Conservation (phyloP, 2,329 filamentous ascomycete genomes). For the Cordyceps pruinosa region DNA sequence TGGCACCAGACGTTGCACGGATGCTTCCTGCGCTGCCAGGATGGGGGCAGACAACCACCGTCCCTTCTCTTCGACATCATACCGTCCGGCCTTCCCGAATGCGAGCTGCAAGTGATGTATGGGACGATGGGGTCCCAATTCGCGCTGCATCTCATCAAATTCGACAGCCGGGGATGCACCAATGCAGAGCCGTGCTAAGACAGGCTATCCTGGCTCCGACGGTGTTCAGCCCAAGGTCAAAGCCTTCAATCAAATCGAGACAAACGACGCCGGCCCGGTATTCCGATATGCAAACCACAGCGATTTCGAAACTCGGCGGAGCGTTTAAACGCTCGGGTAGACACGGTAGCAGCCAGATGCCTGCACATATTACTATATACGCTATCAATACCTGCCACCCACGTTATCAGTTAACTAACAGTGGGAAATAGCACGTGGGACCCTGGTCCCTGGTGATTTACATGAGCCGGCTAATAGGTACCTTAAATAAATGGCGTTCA, state of each 20-base stretch:
- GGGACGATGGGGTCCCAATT: neutral
- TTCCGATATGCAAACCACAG: neutral
- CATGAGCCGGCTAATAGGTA: neutral
- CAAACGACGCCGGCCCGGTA: neutral
- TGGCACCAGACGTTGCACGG: neutral
- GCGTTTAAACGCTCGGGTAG: neutral
- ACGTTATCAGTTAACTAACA: neutral
- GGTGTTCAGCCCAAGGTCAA: neutral
- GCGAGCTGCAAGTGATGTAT: neutral
- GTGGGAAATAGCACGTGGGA: slow-evolving; percentile 1
- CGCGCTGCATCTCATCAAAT: neutral
- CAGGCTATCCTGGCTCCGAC: neutral
- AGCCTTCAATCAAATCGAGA: neutral
- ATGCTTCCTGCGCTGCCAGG: neutral
- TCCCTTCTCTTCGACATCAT: neutral
- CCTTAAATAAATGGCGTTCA: too few relatives aligned
- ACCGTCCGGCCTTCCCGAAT: neutral
- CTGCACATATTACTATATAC: neutral
- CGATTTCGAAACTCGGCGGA: neutral
- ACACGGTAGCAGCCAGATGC: neutral
- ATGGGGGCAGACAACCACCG: neutral
- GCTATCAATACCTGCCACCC: neutral
- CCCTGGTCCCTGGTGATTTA: neutral
- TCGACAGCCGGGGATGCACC: neutral
- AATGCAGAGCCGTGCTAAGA: neutral